Evolutionary conservation across 169 alveolate species (phyloP), one percentile per base, ranked within the genome.

Genomic region (Plasmodium coatneyi): DNA sequence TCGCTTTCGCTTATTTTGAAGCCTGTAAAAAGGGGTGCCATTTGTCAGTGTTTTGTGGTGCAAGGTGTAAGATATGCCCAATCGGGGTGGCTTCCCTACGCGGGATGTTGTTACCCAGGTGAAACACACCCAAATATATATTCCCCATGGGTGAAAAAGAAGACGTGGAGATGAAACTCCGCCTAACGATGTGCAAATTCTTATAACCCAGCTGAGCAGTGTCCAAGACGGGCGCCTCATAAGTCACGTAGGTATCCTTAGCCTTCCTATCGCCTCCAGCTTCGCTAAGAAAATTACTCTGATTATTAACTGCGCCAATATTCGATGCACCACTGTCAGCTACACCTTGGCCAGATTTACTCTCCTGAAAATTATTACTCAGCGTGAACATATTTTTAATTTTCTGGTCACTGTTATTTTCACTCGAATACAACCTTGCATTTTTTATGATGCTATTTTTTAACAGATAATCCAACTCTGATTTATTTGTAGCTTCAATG

Each of bases 401-500:
- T 52, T 78, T 46, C 3, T 52, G 92, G 3, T 81, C 82, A 82
- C 92, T 71, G 43, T 80, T 89, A 41, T 95, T 86, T n/a, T 95
- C 95, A 43, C 49, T 86, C 7, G 93, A 92, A 95, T 96, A 95
- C 43, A 96, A 82, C 19, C 98, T 83, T 25, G 99, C 96, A 71
- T 96, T 95, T 74, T 96, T 95, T 34, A 98, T 98, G 46, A 95
- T 96, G 52, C 95, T 96, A 92, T 98, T 97, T 54, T 97, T 95
- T 10, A 98, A 96, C 66, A 98, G 94, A 56, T 95, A 96, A 25
- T 98, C 98, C 28, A 97, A 74, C 66, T 97, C 99, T 52, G 96
- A 95, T 82, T 96, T 95, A 82, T 96, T 96, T 70, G 97, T 95
- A 78, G 98, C 97, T 93, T 98, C 99, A 19, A 99, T 98, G 96